These are phyloP conservation scores for Aspergillus hancockii DNA, from an alignment of 495 filamentous ascomycete genomes.

Conservation along the genomic window DNA sequence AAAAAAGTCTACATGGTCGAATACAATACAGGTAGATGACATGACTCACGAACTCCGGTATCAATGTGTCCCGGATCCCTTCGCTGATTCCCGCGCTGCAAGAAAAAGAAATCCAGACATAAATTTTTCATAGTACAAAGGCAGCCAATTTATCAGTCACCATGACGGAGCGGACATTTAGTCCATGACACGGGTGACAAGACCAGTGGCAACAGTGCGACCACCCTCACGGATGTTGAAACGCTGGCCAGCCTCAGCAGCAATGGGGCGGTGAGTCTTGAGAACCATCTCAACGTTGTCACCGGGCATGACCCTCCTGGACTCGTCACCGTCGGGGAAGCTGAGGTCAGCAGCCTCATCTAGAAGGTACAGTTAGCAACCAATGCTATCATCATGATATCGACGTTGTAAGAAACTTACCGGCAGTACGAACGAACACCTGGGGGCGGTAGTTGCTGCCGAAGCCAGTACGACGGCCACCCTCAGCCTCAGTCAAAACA, in stretches of 20 bases:
- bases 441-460: conserved; percentile 92
- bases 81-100: conserved; percentile 42
- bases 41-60: conserved; percentile 45
- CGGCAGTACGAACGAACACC: conserved; percentile 90
- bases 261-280: conserved; percentile 75
- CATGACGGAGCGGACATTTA: conserved; percentile 19
- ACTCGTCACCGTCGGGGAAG: conserved; percentile 78
- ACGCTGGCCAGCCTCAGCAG: conserved; percentile 83
- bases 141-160: conserved; percentile 21
- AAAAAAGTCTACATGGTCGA: conserved; percentile 46
- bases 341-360: conserved; percentile 79
- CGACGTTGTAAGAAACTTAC: conserved; percentile 36
- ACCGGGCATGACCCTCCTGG: conserved; percentile 89
- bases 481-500: conserved; percentile 95
- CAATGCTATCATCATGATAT: neutral
- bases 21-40: conserved; percentile 44
- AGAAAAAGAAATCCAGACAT: conserved; percentile 32
- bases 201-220: conserved; percentile 86
- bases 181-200: conserved; percentile 78
- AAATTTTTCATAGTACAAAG: conserved; percentile 40
- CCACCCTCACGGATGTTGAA: conserved; percentile 98
- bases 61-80: conserved; percentile 29
- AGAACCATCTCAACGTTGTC: conserved; percentile 98
- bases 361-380: conserved; percentile 21
- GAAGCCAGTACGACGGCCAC: conserved; percentile 94